Conservation (phyloP, 2,329 filamentous ascomycete species). For the Stromatinia cepivora region DNA sequence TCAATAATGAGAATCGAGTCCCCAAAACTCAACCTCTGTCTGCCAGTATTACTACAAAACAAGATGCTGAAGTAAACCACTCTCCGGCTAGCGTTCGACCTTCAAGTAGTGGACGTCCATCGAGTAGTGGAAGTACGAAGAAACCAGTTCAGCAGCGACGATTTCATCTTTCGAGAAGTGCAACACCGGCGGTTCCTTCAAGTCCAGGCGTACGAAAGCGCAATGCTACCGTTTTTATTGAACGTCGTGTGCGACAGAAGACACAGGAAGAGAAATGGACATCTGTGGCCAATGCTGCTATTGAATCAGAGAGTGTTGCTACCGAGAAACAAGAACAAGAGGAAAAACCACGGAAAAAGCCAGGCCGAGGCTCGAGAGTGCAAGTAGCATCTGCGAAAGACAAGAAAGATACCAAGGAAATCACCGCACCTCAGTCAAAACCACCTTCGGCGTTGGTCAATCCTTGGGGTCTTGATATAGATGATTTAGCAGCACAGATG, state of each 20-base stretch:
- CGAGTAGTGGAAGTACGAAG: constrained; percentile 6
- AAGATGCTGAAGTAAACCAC: constrained; percentile 5
- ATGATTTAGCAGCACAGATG: constrained; percentile 55
- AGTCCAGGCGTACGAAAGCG: constrained; percentile 28
- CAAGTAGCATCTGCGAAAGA: constrained; percentile 7
- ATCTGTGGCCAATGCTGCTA: constrained; percentile 10
- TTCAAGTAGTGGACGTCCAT: neutral
- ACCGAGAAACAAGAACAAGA: constrained; percentile 15
- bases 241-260: constrained; percentile 47
- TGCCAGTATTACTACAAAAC: neutral
- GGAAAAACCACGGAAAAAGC: constrained; percentile 35
- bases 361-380: constrained; percentile 32
- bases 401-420: neutral
- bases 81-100: neutral
- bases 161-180: constrained; percentile 56
- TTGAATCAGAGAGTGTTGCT: neutral
- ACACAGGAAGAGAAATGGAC: constrained; percentile 9
- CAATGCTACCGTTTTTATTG: constrained; percentile 55
- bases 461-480: constrained; percentile 41
- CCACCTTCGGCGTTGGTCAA: constrained; percentile 40
- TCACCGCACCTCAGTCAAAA: constrained; percentile 17
- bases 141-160: constrained; percentile 46
- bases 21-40: neutral
- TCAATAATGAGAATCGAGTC: neutral
- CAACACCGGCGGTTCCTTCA: constrained; percentile 29